Base-by-base conservation (phyloP, 1,284 basidiomycete genomes). In the Apiotrichum porosum region DNA sequence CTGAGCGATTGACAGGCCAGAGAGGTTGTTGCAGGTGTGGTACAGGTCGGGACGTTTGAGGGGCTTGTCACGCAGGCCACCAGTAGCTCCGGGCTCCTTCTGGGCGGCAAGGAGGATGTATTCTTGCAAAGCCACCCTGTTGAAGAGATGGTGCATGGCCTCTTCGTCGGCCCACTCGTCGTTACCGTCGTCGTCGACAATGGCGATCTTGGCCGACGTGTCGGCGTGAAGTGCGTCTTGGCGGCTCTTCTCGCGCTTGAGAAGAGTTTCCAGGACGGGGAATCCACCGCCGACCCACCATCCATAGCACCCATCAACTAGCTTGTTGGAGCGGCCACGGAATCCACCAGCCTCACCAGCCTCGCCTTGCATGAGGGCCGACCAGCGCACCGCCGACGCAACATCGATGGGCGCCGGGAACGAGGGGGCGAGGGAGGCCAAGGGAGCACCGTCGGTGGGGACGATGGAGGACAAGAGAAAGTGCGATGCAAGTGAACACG, bases 231-330 rank as follows among this genome's bases (percentile, higher is more conserved):
- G n/a, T n/a, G n/a, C n/a, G n/a, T n/a, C n/a, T n/a, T n/a, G n/a
- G 62, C 12, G 50, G 28, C 26, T 54, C 37, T 17, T 51, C 12
- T 72, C 63, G n/a, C 64, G 38, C 63, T 55, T 59, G 28, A 86
- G 71, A 12, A 86, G 60, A 18, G 74, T 83, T 45, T 87, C 85
- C 0, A 95, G 74, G 10, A 97, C 75, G 0, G 82, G 79, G 66
- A 95, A 88, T n/a, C 86, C 80, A 0, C 93, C 93, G 3, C 88
- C 94, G 23, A 93, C 88, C 87, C 92, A 98, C 95, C 95, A 98
- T 26, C 88, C 85, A 71, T 98, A 99, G 73, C 95, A 99, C 3
- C 94, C 95, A 65, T 99, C 95, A 0, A 99, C 94, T 13, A 99
- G 81, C 73, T 99, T 99, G 72, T 98, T 99, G 51, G 89, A 90